Evolutionary conservation across 345 rosid species (phyloP).

Genomic region (Salix koriyanagi): DNA sequence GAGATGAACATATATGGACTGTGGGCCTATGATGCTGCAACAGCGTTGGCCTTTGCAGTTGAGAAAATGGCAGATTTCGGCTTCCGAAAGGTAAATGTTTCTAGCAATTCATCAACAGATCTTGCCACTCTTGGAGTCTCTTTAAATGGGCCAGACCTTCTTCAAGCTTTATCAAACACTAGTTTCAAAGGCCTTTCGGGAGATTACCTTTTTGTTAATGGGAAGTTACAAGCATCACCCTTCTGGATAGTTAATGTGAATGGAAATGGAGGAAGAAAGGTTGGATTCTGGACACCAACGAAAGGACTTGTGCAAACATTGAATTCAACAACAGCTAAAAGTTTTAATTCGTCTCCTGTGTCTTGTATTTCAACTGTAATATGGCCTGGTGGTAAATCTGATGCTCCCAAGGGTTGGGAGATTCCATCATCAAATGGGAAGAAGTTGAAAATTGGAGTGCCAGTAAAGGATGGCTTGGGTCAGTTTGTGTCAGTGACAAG

Average conservation of each 20-base stretch:
- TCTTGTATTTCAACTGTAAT: conserved; percentile 5
- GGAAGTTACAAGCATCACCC: conserved; percentile 26
- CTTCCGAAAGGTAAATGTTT: not conserved
- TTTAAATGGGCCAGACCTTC: conserved; percentile 21
- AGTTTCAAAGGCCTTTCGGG: conserved; percentile 38
- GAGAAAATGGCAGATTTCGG: conserved; percentile 16
- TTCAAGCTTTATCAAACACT: conserved; percentile 3
- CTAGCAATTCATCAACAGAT: not conserved
- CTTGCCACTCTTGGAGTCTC: conserved; percentile 15
- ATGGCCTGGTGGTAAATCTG: conserved; percentile 18
- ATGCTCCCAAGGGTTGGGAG: conserved; percentile 23
- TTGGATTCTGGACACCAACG: conserved; percentile 38
- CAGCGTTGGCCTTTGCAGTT: conserved; percentile 36
- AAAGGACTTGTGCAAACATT: conserved; percentile 4
- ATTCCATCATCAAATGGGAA: conserved; percentile 19
- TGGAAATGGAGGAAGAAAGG: conserved; percentile 7
- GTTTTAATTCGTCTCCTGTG: not conserved
- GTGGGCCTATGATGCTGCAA: conserved; percentile 41
- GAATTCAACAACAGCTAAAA: not conserved
- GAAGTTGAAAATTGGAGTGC: conserved; percentile 32
- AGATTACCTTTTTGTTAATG: conserved; percentile 20
- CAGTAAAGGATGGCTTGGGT: conserved; percentile 24
- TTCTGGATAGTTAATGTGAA: conserved; percentile 36
- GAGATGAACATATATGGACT: conserved; percentile 26
- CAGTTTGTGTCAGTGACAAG: conserved; percentile 26